Evolutionary conservation across 2,329 filamentous ascomycete species (phyloP), one percentile per base, ranked within the genome.

Genomic region (Stromatinia cepivora): DNA sequence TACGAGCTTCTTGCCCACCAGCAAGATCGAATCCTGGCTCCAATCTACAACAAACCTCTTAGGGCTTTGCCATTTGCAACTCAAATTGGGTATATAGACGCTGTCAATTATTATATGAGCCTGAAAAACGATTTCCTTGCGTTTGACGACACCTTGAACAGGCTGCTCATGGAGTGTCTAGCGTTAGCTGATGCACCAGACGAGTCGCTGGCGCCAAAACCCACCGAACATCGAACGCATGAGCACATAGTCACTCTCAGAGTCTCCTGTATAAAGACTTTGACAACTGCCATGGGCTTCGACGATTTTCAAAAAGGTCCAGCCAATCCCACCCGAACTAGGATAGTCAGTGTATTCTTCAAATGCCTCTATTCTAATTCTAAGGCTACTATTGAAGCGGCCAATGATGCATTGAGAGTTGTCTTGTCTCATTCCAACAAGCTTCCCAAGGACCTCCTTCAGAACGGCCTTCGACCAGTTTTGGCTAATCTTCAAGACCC

Each of bases 1-100:
- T 92, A 93, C 82, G 94, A 98, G 79, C 84, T 99, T 52, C 87
- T 99, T 52, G 88, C 91, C 73, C 94, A 94, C 0, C 92, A 97
- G 76, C 97, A 95, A 80, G 94, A 98, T 70, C 87, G 93, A 45
- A 86, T 98, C 48, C 83, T 98, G n/a, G 86, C 90, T 70, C 93
- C 94, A 0, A 97, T 99, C 61, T 99, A 95, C 82, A 92, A 92
- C 74, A 99, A 99, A 79, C 95, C 95, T 20, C 81, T 99, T 28
- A 88, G 95, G 71, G 96, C 95, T 0, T 83, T 99, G 71, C 95
- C 95, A 0, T 99, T 99, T 77, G 86, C 92, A 7, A 94, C 93
- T 3, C 96, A 99, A 81, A 99, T 99, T 74, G 96, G 95, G 5
- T 98, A 97, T 77, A 97, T 99, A 74, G 96, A 99, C 78, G 95